Evolutionary conservation across 495 filamentous ascomycete species (phyloP).

Genomic region (Penicillium taxi): DNA sequence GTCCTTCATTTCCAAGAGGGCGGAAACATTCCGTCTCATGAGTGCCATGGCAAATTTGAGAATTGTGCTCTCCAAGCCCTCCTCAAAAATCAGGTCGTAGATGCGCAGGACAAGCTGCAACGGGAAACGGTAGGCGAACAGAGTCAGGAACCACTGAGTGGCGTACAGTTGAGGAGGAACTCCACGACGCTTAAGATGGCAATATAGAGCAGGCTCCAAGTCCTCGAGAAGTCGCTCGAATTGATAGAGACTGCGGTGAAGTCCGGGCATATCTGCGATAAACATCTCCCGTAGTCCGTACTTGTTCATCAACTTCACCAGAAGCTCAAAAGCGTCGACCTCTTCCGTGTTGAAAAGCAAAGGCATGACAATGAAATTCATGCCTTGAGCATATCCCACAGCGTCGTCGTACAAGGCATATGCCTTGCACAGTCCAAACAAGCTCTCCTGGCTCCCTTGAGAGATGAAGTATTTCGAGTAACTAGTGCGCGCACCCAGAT

Average conservation of each 20-base stretch:
- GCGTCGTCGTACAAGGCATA: constrained; percentile 92
- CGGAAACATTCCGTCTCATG: constrained; percentile 83
- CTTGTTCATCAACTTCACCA: constrained; percentile 93
- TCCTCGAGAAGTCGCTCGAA: constrained; percentile 95
- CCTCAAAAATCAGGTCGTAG: constrained; percentile 92
- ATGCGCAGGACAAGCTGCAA: constrained; percentile 92
- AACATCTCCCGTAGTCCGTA: constrained; percentile 92
- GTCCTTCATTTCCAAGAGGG: constrained; percentile 79
- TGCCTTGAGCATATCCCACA: constrained; percentile 96
- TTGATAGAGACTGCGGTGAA: constrained; percentile 88
- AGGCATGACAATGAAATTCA: constrained; percentile 99
- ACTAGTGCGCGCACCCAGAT: constrained; percentile 87
- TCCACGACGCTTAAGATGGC: constrained; percentile 80
- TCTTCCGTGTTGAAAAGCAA: constrained; percentile 97
- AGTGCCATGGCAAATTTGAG: constrained; percentile 88
- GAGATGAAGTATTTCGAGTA: constrained; percentile 89
- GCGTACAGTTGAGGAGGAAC: constrained; percentile 91
- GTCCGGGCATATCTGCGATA: constrained; percentile 89
- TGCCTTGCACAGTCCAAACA: constrained; percentile 94
- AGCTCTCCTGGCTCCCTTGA: constrained; percentile 83
- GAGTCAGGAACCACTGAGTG: constrained; percentile 96
- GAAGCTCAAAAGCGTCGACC: constrained; percentile 89
- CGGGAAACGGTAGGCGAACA: constrained; percentile 98
- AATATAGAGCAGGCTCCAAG: constrained; percentile 86
- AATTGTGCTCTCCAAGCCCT: constrained; percentile 83